Evolutionary conservation across 148 eudicot genomes (phyloP), one percentile per base, ranked within the genome.

Genomic region (Chenopodium quinoa): DNA sequence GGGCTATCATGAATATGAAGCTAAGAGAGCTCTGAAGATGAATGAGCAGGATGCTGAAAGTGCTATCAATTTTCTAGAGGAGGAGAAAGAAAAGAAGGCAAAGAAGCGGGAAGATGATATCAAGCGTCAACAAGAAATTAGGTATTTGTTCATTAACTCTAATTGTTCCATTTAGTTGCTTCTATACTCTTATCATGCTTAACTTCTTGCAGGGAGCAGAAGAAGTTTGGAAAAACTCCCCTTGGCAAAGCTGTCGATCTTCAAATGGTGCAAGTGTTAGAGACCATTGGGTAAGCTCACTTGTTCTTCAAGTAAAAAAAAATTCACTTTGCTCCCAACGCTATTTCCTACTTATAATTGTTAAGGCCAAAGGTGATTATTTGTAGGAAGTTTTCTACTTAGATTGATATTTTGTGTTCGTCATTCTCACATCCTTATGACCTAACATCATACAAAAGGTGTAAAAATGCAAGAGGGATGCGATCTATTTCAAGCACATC

Each of bases 11-110:
- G 93, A 93, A 88, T 84, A 73, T 48, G 87, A 91, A 78, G 91
- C 93, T 50, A 95, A 87, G 77, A 90, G 94, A 75, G 97, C 99
- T 73, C 83, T 95, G 79, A 93, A 94, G 82, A 89, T 95, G 91
- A 95, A 86, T 87, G 89, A 87, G 72, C 96, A 92, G 81, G 89
- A 91, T 82, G 83, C 91, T 83, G 89, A 85, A 75, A 86, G 90
- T 78, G 97, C 99, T 60, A 84, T 95, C 64, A 92, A 87, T 75
- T 93, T 95, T 86, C 90, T 95, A 73, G 82, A 89, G 14, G 95
- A 90, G 89, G 97, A 92, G 86, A 91, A 79, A 83, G 91, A 82
- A 76, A 87, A 86, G 71, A 86, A 81, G 85, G 88, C 73, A 76
- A 88, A 87, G 78, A 89, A 91, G 82, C 80, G 79, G 32, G 89